phyloP scores from a whole-genome alignment of 352 stramenopile genomes.

The Phytophthora tubulina region DNA sequence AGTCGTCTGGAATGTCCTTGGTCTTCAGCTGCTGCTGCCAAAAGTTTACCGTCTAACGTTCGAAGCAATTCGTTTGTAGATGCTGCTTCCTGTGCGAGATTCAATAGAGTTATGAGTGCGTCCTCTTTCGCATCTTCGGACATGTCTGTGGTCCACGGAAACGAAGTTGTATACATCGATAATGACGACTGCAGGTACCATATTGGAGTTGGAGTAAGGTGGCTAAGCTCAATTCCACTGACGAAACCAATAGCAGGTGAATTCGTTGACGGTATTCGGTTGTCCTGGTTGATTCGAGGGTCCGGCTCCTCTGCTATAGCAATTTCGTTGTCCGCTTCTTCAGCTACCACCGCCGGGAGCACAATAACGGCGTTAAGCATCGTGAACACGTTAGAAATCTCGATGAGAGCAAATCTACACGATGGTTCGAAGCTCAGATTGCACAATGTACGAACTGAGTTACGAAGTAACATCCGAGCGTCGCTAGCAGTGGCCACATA shows the following conservation, averaged over 20 bases:
- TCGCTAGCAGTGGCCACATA: conserved; percentile 33
- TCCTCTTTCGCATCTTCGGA: conserved; percentile 73
- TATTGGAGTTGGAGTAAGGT: conserved; percentile 8
- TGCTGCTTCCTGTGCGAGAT: conserved; percentile 59
- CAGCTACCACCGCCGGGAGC: conserved; percentile 13
- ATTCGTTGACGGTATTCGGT: conserved; percentile 22
- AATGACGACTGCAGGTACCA: conserved; percentile 33
- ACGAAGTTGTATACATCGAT: conserved; percentile 11
- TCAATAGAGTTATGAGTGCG: conserved; percentile 69
- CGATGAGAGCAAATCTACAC: conserved; percentile 61
- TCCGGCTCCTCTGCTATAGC: not conserved
- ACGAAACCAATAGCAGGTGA: not conserved
- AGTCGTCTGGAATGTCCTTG: conserved; percentile 48
- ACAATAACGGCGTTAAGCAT: conserved; percentile 55
- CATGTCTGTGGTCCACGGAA: conserved; percentile 40
- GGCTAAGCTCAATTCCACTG: not conserved
- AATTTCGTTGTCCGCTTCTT: conserved; percentile 9
- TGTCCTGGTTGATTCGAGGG: not conserved
- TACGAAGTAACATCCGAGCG: conserved; percentile 53
- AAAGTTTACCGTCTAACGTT: conserved; percentile 62
- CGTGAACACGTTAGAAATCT: conserved; percentile 66
- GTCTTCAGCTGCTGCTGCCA: conserved; percentile 56
- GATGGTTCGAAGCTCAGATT: conserved; percentile 74
- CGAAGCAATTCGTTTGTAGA: conserved; percentile 66
- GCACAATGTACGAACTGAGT: conserved; percentile 62